phyloP scores from a whole-genome alignment of 768 basidiomycete genomes.

The Postia placenta region DNA sequence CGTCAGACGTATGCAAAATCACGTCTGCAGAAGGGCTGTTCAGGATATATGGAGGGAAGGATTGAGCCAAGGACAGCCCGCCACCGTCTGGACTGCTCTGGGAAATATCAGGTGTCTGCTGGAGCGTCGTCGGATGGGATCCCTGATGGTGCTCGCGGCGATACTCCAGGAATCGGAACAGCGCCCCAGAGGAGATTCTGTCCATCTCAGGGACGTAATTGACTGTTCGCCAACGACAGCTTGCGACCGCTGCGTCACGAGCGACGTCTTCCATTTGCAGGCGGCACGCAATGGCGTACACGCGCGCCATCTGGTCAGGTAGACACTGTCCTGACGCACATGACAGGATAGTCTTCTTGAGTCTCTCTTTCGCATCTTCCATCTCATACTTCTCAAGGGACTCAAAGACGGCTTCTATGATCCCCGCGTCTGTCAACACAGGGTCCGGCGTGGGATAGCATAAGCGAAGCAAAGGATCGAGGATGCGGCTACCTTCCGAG shows the following conservation, averaged over 20 bases:
- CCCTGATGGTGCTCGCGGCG: not conserved
- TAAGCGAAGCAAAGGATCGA: constrained; percentile 10
- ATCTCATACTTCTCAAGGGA: constrained; percentile 16
- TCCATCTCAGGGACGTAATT: not conserved
- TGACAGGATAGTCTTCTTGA: too few relatives aligned
- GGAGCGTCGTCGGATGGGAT: too few relatives aligned
- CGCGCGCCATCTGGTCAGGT: not conserved
- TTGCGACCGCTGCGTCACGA: not conserved
- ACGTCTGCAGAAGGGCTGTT: constrained; percentile 12
- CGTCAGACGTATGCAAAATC: constrained; percentile 22
- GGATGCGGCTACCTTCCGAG: constrained; percentile 8
- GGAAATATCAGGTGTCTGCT: not conserved
- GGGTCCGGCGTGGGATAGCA: constrained; percentile 14
- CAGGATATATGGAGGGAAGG: too few relatives aligned
- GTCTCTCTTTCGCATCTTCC: too few relatives aligned
- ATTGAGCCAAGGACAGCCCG: not conserved
- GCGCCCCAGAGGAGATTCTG: not conserved
- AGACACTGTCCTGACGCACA: too few relatives aligned
- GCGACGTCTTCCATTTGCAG: constrained; percentile 5
- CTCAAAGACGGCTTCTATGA: constrained; percentile 9
- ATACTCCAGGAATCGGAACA: not conserved
- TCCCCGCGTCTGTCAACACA: not conserved
- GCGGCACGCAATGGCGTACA: constrained; percentile 7
- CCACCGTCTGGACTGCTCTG: not conserved
- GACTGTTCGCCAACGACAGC: not conserved